A percentile compares a stretch with the other conserved stretches of the same genome.
phyloP scores from a whole-genome alignment of 495 filamentous ascomycete genomes.

The Podospora tetraspora region DNA sequence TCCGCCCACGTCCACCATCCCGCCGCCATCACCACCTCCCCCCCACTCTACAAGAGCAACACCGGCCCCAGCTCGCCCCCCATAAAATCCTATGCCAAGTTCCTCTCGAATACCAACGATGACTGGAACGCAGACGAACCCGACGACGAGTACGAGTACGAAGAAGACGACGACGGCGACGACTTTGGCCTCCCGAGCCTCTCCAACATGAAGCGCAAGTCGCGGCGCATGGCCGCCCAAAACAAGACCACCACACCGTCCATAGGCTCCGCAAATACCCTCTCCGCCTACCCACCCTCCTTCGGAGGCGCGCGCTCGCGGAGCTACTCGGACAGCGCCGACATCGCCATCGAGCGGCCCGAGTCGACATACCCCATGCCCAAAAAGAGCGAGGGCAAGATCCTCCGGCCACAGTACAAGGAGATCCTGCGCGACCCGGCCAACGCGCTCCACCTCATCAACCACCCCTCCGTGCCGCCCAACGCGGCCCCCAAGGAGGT shows the following conservation, averaged over 20 bases:
- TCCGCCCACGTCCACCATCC: conserved; percentile 19
- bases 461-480: conserved; percentile 68
- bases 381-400: conserved; percentile 87
- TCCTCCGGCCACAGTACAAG: conserved; percentile 93
- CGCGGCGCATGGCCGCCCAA: conserved; percentile 46
- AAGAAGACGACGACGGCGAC: conserved; percentile 75
- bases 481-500: conserved; percentile 77
- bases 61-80: conserved; percentile 55
- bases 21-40: conserved; percentile 45
- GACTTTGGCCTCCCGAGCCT: conserved; percentile 91
- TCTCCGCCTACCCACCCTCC: conserved; percentile 16
- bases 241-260: conserved; percentile 20
- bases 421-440: conserved; percentile 92
- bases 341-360: conserved; percentile 88
- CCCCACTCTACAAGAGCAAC: conserved; percentile 48
- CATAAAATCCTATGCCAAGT: conserved; percentile 65
- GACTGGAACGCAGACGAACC: conserved; percentile 67
- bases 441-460: conserved; percentile 91
- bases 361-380: conserved; percentile 80
- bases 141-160: conserved; percentile 69
- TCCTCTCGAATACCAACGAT: conserved; percentile 67
- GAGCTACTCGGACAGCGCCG: conserved; percentile 67
- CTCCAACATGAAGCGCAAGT: conserved; percentile 75
- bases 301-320: conserved; percentile 28
- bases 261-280: conserved; percentile 5